Conservation (phyloP, 2,329 filamentous ascomycete species). For the Lojkania enalia region DNA sequence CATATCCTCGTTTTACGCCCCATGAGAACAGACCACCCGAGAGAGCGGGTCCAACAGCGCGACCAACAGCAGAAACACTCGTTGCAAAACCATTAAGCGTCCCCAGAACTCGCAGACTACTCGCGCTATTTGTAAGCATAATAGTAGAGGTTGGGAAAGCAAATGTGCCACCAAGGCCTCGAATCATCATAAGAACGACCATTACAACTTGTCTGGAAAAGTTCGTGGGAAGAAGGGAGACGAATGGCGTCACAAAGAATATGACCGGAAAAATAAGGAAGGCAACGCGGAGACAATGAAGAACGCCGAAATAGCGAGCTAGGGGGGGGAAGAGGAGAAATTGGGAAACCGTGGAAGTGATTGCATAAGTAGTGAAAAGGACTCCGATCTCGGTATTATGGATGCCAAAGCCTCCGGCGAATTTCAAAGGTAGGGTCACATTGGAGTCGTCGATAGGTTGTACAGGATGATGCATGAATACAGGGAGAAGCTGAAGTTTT, state of each 20-base stretch:
- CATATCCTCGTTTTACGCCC: constrained; percentile 74
- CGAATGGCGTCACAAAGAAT: constrained; percentile 83
- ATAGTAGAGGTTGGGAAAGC: constrained; percentile 90
- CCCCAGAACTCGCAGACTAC: constrained; percentile 74
- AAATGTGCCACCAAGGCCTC: constrained; percentile 77
- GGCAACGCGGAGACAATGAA: constrained; percentile 72
- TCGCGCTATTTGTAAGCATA: constrained; percentile 83
- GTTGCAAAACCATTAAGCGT: constrained; percentile 92
- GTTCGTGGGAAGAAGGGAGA: constrained; percentile 61
- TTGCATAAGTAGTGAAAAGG: constrained; percentile 81
- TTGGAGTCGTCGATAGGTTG: constrained; percentile 58
- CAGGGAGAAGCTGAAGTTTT: constrained; percentile 64
- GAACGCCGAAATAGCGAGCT: constrained; percentile 71
- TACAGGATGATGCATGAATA: constrained; percentile 79
- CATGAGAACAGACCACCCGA: constrained; percentile 73
- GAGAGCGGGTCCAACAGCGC: constrained; percentile 76
- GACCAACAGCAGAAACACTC: constrained; percentile 75
- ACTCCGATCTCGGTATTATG: constrained; percentile 76
- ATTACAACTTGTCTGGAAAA: constrained; percentile 62
- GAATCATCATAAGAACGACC: constrained; percentile 69
- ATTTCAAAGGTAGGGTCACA: constrained; percentile 73
- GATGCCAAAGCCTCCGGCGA: constrained; percentile 78
- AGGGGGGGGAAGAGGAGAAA: constrained; percentile 82
- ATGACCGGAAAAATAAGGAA: constrained; percentile 70
- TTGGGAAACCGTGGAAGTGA: constrained; percentile 78